A percentile compares a stretch with the other conserved stretches of the same genome.
phyloP scores from a whole-genome alignment of 2,329 filamentous ascomycete species.

The Alternaria burnsii region DNA sequence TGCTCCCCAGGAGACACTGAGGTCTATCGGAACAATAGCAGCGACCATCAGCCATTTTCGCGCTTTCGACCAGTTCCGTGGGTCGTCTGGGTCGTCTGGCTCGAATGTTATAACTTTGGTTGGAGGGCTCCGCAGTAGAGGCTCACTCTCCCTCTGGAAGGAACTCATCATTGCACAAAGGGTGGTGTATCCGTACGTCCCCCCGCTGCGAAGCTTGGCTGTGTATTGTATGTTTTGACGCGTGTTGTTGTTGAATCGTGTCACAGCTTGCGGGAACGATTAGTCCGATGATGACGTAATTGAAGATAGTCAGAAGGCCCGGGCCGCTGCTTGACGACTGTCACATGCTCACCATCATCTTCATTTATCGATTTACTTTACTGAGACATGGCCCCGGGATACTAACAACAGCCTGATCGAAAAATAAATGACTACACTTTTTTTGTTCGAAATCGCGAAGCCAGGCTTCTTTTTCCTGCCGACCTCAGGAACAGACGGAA shows the following conservation, averaged over 20 bases:
- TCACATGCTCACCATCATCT: no score
- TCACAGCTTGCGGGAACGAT: not conserved
- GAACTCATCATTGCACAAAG: slow-evolving; percentile 6
- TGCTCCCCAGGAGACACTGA: slow-evolving; percentile 55
- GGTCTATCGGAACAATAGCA: slow-evolving; percentile 48
- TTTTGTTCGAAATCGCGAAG: no score
- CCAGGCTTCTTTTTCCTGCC: no score
- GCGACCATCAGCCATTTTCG: slow-evolving; percentile 50
- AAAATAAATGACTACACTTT: no score
- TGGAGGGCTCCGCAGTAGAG: slow-evolving; percentile 15
- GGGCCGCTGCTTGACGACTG: not conserved
- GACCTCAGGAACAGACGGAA: no score
- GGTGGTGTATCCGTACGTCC: not conserved
- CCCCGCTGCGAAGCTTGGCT: not conserved
- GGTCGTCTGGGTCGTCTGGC: slow-evolving; percentile 39
- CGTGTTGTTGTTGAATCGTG: not conserved
- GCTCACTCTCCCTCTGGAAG: slow-evolving; percentile 11
- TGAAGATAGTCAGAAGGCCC: not conserved
- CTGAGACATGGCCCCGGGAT: no score
- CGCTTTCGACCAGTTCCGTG: slow-evolving; percentile 44
- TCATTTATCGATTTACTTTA: no score
- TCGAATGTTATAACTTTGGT: slow-evolving; percentile 26
- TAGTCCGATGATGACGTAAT: not conserved
- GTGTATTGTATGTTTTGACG: not conserved
- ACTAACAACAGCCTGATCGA: no score